Conservation (phyloP, 495 filamentous ascomycete species). For the Trichoderma asperelloides region DNA sequence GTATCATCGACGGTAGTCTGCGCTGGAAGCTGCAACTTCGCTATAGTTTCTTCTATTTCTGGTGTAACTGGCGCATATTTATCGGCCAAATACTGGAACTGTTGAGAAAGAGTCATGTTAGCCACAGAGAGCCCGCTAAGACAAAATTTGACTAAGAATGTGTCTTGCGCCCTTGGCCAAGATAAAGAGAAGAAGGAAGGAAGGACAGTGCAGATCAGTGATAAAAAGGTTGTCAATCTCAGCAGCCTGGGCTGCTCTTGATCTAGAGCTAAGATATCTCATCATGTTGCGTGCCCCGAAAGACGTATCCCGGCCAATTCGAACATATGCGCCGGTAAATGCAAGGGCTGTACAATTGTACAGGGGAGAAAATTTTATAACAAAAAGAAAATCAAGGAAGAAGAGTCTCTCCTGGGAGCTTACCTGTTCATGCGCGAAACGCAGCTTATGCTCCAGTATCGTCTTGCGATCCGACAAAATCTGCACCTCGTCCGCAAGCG, state of each 20-base stretch:
- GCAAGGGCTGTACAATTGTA: not conserved
- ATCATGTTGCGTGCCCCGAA: slow-evolving; percentile 39
- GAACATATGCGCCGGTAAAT: not conserved
- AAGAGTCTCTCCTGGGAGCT: slow-evolving; percentile 11
- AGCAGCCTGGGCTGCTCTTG: slow-evolving; percentile 45
- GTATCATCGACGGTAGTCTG: slow-evolving; percentile 32
- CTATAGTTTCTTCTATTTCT: slow-evolving; percentile 43
- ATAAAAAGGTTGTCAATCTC: slow-evolving; percentile 42
- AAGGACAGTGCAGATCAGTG: slow-evolving; percentile 21
- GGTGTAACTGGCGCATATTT: slow-evolving; percentile 47
- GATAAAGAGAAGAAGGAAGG: slow-evolving; percentile 16
- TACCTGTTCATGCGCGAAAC: slow-evolving; percentile 51
- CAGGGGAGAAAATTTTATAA: slow-evolving; percentile 15
- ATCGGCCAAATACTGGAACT: slow-evolving; percentile 49
- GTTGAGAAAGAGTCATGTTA: not conserved
- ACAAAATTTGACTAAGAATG: slow-evolving; percentile 15
- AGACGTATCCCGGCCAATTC: not conserved
- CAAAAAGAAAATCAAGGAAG: slow-evolving; percentile 10
- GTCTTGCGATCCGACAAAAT: slow-evolving; percentile 44
- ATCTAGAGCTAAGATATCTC: slow-evolving; percentile 64
- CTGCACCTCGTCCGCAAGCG: slow-evolving; percentile 51
- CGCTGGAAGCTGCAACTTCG: slow-evolving; percentile 47
- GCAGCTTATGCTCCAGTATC: slow-evolving; percentile 48
- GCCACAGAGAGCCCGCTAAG: not conserved
- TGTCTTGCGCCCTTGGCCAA: slow-evolving; percentile 5